These are phyloP conservation scores for Bacidia rubella DNA, from an alignment of 495 filamentous ascomycete species.

Conservation along the genomic window DNA sequence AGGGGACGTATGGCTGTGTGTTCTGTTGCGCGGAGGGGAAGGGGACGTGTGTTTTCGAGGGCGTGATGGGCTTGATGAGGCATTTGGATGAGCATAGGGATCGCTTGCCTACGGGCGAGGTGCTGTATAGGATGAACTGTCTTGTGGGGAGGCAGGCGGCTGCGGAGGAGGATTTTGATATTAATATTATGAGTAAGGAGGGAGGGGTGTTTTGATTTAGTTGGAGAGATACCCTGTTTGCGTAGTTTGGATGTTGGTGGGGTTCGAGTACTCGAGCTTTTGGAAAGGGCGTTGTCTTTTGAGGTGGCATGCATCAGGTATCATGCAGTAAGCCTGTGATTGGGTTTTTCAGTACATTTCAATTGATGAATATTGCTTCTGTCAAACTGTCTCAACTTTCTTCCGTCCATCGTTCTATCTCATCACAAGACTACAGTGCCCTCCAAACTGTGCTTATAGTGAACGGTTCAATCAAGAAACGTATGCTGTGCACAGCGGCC, in stretches of 20 bases:
- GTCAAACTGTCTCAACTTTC: no score
- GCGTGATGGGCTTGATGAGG: conserved; percentile 29
- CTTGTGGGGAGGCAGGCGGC: conserved; percentile 23
- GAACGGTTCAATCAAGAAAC: no score
- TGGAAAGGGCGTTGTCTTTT: background rate
- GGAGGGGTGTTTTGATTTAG: conserved; percentile 6
- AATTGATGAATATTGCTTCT: background rate
- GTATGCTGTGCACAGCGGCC: no score
- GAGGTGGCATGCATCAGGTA: background rate
- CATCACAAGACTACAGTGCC: no score
- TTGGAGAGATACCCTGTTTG: no score
- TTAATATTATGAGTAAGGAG: conserved; percentile 23
- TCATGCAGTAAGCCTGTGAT: no score
- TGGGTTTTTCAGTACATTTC: background rate
- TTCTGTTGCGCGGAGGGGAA: conserved; percentile 32
- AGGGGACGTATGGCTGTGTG: conserved; percentile 30
- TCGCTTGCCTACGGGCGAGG: conserved; percentile 18
- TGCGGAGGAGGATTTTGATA: conserved; percentile 27
- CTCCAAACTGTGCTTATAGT: no score
- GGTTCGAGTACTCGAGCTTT: no score
- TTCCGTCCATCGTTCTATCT: no score
- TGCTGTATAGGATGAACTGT: conserved; percentile 23
- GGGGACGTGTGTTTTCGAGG: conserved; percentile 25
- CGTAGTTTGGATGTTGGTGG: no score
- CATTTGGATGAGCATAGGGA: conserved; percentile 28